Evolutionary conservation across 228 moss, liverwort and hornwort species (phyloP).

Genomic region (Sphagnum magellanicum): DNA sequence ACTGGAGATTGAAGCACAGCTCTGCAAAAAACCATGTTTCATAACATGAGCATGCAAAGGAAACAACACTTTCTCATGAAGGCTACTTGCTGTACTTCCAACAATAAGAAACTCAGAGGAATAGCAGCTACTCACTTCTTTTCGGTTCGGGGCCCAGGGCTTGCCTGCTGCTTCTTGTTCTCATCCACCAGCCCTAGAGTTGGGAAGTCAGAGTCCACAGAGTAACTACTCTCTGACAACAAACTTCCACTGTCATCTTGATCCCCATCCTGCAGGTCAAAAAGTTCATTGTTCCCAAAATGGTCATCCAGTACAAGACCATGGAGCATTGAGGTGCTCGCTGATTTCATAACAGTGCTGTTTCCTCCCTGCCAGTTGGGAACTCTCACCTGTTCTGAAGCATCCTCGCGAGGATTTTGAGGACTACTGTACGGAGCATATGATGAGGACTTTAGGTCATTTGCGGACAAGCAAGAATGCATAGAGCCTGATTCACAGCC

Average conservation of each 20-base stretch:
- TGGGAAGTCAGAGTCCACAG: slow-evolving; percentile 30
- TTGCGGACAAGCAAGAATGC: not conserved
- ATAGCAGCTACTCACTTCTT: slow-evolving; percentile 20
- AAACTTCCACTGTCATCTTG: slow-evolving; percentile 37
- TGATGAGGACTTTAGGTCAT: slow-evolving; percentile 9
- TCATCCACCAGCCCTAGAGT: slow-evolving; percentile 22
- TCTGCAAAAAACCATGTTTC: slow-evolving; percentile 9
- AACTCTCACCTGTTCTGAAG: slow-evolving; percentile 18
- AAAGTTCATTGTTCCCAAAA: slow-evolving; percentile 20
- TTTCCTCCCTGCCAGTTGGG: slow-evolving; percentile 3
- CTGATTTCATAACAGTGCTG: slow-evolving; percentile 7
- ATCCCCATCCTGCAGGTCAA: slow-evolving; percentile 24
- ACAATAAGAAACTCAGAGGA: no score
- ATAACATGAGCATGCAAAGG: no score
- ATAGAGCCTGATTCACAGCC: slow-evolving; percentile 4
- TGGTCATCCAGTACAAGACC: slow-evolving; percentile 32
- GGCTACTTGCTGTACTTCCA: not conserved
- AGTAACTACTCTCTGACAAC: slow-evolving; percentile 32
- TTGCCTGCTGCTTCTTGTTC: slow-evolving; percentile 19
- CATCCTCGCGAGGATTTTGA: slow-evolving; percentile 26
- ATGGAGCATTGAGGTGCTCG: slow-evolving; percentile 22
- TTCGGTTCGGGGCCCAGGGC: slow-evolving; percentile 14
- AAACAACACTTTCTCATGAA: no score
- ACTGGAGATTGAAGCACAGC: slow-evolving; percentile 18
- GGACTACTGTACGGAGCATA: slow-evolving; percentile 13